Percentiles rank a stretch among this genome's conserved stretches.
Conservation (phyloP, 2,329 filamentous ascomycete genomes). For the Paecilomyces fulvus region DNA sequence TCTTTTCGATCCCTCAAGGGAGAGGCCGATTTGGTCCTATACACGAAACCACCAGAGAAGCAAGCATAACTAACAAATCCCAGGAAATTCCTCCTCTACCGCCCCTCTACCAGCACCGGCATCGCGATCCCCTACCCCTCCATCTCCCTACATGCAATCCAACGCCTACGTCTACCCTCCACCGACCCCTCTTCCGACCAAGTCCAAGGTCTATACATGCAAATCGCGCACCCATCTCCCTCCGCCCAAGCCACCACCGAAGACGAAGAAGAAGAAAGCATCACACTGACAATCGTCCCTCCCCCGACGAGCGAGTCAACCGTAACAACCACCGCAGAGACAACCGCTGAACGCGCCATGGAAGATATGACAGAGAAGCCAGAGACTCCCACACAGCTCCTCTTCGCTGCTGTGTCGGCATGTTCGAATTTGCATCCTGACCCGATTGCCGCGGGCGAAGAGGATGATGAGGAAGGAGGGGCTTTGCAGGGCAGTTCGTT, state of each 20-base stretch:
- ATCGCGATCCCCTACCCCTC: slow-evolving; percentile 40
- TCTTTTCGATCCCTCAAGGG: neutral
- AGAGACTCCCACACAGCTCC: slow-evolving; percentile 30
- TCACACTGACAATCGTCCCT: slow-evolving; percentile 38
- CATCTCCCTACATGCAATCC: slow-evolving; percentile 42
- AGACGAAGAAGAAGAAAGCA: slow-evolving; percentile 33
- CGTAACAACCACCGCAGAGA: slow-evolving; percentile 4
- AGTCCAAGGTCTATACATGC: slow-evolving; percentile 41
- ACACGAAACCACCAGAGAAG: neutral
- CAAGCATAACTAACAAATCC: slow-evolving; percentile 1
- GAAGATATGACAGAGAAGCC: slow-evolving; percentile 19
- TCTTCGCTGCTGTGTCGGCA: slow-evolving; percentile 39
- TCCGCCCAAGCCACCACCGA: slow-evolving; percentile 7
- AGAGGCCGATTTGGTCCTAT: neutral
- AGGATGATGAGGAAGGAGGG: slow-evolving; percentile 23
- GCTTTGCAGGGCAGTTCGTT: slow-evolving; percentile 17
- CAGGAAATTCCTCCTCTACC: slow-evolving; percentile 39
- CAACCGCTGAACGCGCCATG: slow-evolving; percentile 11
- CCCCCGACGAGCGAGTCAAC: slow-evolving; percentile 12
- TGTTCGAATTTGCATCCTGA: slow-evolving; percentile 44
- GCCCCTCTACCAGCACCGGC: slow-evolving; percentile 23
- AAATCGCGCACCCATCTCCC: slow-evolving; percentile 28
- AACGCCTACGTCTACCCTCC: slow-evolving; percentile 31
- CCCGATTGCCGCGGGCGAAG: slow-evolving; percentile 27
- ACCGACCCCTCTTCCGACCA: slow-evolving; percentile 12